Percentiles rank a stretch among this genome's conserved stretches.
Evolutionary conservation across 495 filamentous ascomycete genomes (phyloP).

Genomic region (Penicillium riverlandense): DNA sequence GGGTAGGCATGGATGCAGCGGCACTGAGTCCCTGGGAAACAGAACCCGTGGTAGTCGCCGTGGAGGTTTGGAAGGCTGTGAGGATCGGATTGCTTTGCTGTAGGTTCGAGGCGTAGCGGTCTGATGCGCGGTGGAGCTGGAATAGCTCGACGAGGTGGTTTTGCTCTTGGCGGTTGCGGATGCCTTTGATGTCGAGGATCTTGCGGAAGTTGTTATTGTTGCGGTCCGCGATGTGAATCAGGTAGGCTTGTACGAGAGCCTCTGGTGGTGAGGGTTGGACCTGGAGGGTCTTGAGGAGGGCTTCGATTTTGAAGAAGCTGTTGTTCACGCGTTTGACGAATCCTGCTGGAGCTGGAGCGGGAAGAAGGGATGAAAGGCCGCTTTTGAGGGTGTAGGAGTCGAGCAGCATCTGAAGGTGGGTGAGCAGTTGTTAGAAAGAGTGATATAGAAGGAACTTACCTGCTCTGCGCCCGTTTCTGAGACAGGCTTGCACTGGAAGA

Average conservation of each 20-base stretch:
- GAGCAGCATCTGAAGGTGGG: slow-evolving; percentile 66
- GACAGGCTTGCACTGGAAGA: slow-evolving; percentile 83
- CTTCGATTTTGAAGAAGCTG: slow-evolving; percentile 80
- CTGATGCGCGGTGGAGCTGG: slow-evolving; percentile 64
- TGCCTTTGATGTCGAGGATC: slow-evolving; percentile 88
- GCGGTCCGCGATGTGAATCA: slow-evolving; percentile 85
- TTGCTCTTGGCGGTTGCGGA: slow-evolving; percentile 73
- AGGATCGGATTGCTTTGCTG: slow-evolving; percentile 39
- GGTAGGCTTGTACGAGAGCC: slow-evolving; percentile 92
- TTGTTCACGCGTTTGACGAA: slow-evolving; percentile 86
- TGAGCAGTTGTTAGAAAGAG: not conserved
- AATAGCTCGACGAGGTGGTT: slow-evolving; percentile 81
- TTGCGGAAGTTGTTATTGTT: slow-evolving; percentile 94
- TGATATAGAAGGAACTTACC: slow-evolving; percentile 28
- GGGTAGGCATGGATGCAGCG: slow-evolving; percentile 39
- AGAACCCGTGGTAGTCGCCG: slow-evolving; percentile 31
- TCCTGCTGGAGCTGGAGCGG: slow-evolving; percentile 44
- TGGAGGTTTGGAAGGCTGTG: slow-evolving; percentile 27
- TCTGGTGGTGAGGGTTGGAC: slow-evolving; percentile 87
- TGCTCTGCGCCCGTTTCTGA: slow-evolving; percentile 95
- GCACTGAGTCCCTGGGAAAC: slow-evolving; percentile 35
- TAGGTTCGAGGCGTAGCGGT: slow-evolving; percentile 42
- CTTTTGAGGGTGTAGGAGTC: slow-evolving; percentile 91
- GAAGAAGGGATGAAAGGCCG: slow-evolving; percentile 47
- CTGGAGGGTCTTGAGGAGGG: slow-evolving; percentile 92